These are phyloP conservation scores for Drechslerella coelobrocha DNA, from an alignment of 2,329 filamentous ascomycete genomes.

Conservation along the genomic window DNA sequence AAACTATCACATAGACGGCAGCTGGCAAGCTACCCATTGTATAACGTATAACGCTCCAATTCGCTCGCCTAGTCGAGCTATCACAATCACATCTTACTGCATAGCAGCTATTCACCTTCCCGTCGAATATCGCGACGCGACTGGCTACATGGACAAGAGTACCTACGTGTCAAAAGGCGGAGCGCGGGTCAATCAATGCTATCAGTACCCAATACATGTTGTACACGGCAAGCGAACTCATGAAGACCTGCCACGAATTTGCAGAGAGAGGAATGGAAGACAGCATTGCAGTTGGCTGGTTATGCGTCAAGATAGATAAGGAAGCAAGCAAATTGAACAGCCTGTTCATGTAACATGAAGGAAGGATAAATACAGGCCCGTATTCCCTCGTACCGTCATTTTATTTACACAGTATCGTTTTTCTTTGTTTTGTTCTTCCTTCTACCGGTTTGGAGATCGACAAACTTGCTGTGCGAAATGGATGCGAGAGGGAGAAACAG, in stretches of 20 bases:
- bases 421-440: neutral
- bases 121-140: slow-evolving; percentile 40
- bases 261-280: neutral
- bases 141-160: slow-evolving; percentile 31
- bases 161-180: slow-evolving; percentile 37
- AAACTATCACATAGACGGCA: slow-evolving; percentile 25
- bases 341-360: neutral
- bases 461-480: slow-evolving; percentile 5
- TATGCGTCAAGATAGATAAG: neutral
- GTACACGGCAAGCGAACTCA: too few species aligned
- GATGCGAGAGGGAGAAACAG: slow-evolving; percentile 19
- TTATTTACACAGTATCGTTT: neutral
- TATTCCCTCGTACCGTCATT: slow-evolving; percentile 19
- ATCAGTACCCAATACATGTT: neutral
- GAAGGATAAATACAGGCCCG: slow-evolving; percentile 50
- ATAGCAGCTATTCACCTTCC: slow-evolving; percentile 23
- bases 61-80: slow-evolving; percentile 50
- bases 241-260: too few species aligned
- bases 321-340: neutral
- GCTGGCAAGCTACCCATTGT: neutral
- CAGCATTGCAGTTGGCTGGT: neutral
- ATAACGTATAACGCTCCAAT: slow-evolving; percentile 8
- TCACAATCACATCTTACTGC: slow-evolving; percentile 49
- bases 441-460: neutral
- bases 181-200: neutral